Conservation (phyloP, 495 filamentous ascomycete species). For the Penicillium ochrochloron region DNA sequence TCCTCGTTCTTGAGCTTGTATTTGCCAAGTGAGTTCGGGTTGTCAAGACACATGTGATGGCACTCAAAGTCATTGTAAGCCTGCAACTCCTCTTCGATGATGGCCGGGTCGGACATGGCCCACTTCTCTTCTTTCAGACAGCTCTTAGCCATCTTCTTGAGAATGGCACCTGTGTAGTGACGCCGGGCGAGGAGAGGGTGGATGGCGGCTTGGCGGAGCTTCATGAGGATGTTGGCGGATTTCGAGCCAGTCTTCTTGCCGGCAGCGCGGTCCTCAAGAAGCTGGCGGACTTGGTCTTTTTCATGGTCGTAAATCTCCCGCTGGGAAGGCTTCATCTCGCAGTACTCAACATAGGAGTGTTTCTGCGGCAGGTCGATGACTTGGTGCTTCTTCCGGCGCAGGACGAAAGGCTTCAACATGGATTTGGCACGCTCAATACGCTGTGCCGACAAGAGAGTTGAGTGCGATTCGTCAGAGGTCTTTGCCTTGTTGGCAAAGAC, state of each 20-base stretch:
- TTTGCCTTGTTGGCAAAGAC: slow-evolving; percentile 92
- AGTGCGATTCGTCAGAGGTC: slow-evolving; percentile 71
- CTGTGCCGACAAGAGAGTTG: slow-evolving; percentile 79
- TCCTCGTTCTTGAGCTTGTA: slow-evolving; percentile 73
- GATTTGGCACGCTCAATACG: slow-evolving; percentile 83
- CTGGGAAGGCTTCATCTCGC: slow-evolving; percentile 73
- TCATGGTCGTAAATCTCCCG: slow-evolving; percentile 70
- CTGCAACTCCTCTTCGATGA: slow-evolving; percentile 74
- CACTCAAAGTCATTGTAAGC: slow-evolving; percentile 82
- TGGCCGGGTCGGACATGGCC: slow-evolving; percentile 60
- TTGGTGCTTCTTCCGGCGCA: slow-evolving; percentile 91
- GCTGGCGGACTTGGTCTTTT: slow-evolving; percentile 56
- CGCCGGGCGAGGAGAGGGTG: slow-evolving; percentile 87
- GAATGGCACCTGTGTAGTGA: slow-evolving; percentile 71
- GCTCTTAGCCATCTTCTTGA: slow-evolving; percentile 77
- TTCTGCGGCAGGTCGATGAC: slow-evolving; percentile 92
- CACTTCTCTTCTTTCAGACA: slow-evolving; percentile 69
- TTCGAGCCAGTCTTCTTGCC: slow-evolving; percentile 60
- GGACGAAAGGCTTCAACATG: slow-evolving; percentile 93
- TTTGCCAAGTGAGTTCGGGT: slow-evolving; percentile 67
- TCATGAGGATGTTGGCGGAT: slow-evolving; percentile 81
- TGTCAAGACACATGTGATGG: slow-evolving; percentile 74
- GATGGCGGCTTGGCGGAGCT: slow-evolving; percentile 88
- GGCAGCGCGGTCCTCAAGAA: slow-evolving; percentile 59
- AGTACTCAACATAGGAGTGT: slow-evolving; percentile 74